Evolutionary conservation across 1,284 basidiomycete genomes (phyloP).

Genomic region (Chondrostereum purpureum): DNA sequence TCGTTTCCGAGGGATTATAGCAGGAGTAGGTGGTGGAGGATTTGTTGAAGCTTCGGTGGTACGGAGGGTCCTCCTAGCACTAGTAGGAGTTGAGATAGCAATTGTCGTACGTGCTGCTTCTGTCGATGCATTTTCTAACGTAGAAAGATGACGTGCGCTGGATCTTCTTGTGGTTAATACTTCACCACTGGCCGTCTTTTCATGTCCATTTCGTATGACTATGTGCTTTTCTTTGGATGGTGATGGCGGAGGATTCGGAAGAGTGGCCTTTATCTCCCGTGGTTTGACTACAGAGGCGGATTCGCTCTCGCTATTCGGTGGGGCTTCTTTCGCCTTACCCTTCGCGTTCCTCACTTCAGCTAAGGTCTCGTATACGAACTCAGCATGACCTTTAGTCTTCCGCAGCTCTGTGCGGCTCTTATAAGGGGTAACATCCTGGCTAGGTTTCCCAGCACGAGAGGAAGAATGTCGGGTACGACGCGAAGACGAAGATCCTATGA

Average conservation of each 20-base stretch:
- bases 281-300: neutral
- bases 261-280: neutral
- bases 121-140: too few relatives aligned
- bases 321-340: neutral
- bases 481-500: constrained; percentile 7
- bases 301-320: neutral
- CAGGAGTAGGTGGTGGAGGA: neutral
- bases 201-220: neutral
- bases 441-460: neutral
- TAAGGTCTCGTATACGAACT: neutral
- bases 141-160: neutral
- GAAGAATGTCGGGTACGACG: neutral
- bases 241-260: neutral
- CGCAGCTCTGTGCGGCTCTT: neutral
- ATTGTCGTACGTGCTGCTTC: too few relatives aligned
- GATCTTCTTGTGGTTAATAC: neutral
- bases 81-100: too few relatives aligned
- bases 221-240: too few relatives aligned
- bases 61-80: too few relatives aligned
- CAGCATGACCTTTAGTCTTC: neutral
- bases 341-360: neutral
- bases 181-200: neutral
- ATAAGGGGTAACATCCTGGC: neutral
- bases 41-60: neutral
- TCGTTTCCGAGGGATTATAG: neutral